Evolutionary conservation across 2,329 filamentous ascomycete species (phyloP).

Genomic region (Aspergillus hortae): DNA sequence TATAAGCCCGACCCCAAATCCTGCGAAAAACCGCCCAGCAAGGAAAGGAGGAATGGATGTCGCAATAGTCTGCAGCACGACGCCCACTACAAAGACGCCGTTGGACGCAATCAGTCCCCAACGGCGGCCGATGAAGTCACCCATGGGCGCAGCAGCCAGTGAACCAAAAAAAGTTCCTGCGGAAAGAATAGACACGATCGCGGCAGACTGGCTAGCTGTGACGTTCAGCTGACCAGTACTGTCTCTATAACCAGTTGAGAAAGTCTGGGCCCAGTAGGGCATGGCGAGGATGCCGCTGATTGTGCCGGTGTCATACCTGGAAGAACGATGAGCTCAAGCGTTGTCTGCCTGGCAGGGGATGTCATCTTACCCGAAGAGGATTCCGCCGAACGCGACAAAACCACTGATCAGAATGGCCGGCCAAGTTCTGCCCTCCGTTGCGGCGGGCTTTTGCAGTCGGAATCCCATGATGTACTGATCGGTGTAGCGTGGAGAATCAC

Average conservation of each 20-base stretch:
- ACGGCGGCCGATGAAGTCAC: neutral
- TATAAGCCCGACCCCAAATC: conserved; percentile 67
- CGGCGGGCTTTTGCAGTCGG: too few relatives aligned
- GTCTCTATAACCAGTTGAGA: neutral
- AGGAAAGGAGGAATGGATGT: conserved; percentile 30
- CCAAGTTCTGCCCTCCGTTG: neutral
- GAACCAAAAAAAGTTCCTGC: conserved; percentile 70
- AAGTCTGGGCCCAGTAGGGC: neutral
- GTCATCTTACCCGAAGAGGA: conserved; percentile 4
- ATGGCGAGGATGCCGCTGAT: conserved; percentile 1
- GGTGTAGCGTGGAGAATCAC: too few relatives aligned
- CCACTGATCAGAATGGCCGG: conserved; percentile 5
- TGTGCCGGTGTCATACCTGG: conserved; percentile 3
- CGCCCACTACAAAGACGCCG: conserved; percentile 26
- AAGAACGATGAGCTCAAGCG: neutral
- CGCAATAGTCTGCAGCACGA: conserved; percentile 25
- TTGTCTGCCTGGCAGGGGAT: neutral
- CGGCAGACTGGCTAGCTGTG: conserved; percentile 30
- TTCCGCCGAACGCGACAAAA: conserved; percentile 6
- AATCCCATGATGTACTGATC: too few relatives aligned
- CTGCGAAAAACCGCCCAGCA: conserved; percentile 46
- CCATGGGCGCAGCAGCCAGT: conserved; percentile 57
- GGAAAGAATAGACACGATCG: conserved; percentile 70
- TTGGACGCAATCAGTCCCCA: neutral
- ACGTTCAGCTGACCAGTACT: neutral